Percentiles rank a stretch among this genome's conserved stretches.
Evolutionary conservation across 257 asterid genomes (phyloP).

Genomic region (Solanum virginianum): DNA sequence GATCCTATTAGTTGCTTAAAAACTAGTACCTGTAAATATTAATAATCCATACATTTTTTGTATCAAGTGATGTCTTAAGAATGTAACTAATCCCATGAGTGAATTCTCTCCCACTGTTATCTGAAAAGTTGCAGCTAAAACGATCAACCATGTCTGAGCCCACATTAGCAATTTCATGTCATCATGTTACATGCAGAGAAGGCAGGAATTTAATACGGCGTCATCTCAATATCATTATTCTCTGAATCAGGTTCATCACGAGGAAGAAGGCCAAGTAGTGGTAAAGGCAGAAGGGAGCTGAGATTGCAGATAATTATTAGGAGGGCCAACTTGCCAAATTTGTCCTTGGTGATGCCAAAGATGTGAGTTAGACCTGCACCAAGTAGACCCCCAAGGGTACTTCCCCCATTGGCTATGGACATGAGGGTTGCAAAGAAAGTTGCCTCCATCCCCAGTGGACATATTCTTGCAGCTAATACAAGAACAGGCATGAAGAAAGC

Average conservation of each 20-base stretch:
- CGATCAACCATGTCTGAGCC: background rate
- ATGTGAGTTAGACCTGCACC: conserved; percentile 90
- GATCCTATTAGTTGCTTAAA: too few relatives aligned
- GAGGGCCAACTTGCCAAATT: conserved; percentile 48
- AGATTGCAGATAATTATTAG: conserved; percentile 81
- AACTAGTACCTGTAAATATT: background rate
- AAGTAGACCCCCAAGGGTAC: conserved; percentile 79
- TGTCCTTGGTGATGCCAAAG: conserved; percentile 77
- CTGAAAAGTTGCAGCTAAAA: background rate
- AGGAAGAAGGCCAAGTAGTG: conserved; percentile 84
- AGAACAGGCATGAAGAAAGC: conserved; percentile 97
- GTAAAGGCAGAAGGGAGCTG: conserved; percentile 79
- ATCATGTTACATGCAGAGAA: background rate
- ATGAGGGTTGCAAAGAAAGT: conserved; percentile 93
- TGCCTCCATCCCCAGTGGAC: conserved; percentile 95
- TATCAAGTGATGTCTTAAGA: background rate
- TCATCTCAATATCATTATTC: conserved; percentile 48
- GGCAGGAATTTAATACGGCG: conserved; percentile 30
- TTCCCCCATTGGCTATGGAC: conserved; percentile 86
- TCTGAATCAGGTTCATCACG: conserved; percentile 33
- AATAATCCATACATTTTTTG: background rate
- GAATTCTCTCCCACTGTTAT: background rate
- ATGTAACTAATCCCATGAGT: background rate
- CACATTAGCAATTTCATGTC: background rate
- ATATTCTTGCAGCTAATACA: conserved; percentile 84